A percentile compares a stretch with the other conserved stretches of the same genome.
These are phyloP conservation scores for Talaromyces marneffei DNA, from an alignment of 2,329 filamentous ascomycete species.

Conservation along the genomic window DNA sequence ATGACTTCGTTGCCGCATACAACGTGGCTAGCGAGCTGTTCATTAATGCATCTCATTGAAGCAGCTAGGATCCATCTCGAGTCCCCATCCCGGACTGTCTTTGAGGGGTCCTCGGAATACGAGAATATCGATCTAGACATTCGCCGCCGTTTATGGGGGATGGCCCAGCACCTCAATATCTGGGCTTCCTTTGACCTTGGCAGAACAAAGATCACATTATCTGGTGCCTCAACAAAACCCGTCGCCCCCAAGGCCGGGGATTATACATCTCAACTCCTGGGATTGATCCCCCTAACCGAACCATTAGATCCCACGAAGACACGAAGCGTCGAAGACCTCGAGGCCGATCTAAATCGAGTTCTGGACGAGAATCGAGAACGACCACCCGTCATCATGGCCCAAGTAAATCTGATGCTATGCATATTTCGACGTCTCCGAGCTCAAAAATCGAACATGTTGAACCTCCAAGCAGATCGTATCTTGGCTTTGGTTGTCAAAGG, in stretches of 20 bases:
- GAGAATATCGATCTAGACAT: slow-evolving; percentile 29
- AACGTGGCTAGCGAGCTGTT: slow-evolving; percentile 26
- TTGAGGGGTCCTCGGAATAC: slow-evolving; percentile 6
- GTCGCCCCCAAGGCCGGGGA: slow-evolving; percentile 37
- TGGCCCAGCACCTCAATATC: slow-evolving; percentile 53
- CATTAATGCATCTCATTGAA: slow-evolving; percentile 50
- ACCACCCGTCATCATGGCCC: slow-evolving; percentile 44
- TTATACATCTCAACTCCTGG: slow-evolving; percentile 46
- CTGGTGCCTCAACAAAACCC: slow-evolving; percentile 38
- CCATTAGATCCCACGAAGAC: slow-evolving; percentile 49
- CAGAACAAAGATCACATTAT: slow-evolving; percentile 47
- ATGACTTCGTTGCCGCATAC: slow-evolving; percentile 50
- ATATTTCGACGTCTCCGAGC: slow-evolving; percentile 51
- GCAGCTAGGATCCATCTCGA: slow-evolving; percentile 40
- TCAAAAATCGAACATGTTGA: slow-evolving; percentile 43
- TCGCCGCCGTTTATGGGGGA: slow-evolving; percentile 43
- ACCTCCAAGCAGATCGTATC: slow-evolving; percentile 42
- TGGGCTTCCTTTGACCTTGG: slow-evolving; percentile 58
- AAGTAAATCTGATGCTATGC: slow-evolving; percentile 53
- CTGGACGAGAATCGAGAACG: slow-evolving; percentile 37
- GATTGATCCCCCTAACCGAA: slow-evolving; percentile 49
- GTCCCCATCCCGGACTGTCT: slow-evolving; percentile 14
- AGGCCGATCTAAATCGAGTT: slow-evolving; percentile 39
- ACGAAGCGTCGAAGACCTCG: slow-evolving; percentile 39
- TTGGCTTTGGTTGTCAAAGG: slow-evolving; percentile 42